Evolutionary conservation across 1,139 yeast species (phyloP).

Genomic region (Debaryomycetaceae sp.): DNA sequence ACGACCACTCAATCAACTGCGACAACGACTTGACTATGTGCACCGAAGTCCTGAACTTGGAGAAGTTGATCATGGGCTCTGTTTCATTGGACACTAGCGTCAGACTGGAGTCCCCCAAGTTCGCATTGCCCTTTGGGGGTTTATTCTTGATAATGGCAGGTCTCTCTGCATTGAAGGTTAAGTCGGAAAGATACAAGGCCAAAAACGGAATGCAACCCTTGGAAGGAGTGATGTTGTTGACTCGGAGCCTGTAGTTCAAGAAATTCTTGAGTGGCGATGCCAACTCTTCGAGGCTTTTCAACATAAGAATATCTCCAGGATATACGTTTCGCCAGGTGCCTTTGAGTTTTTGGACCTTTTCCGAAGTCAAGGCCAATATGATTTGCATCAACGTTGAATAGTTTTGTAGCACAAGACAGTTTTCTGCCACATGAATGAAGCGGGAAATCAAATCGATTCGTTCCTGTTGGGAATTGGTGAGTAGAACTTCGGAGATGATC

Average conservation of each 20-base stretch:
- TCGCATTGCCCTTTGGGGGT: not conserved
- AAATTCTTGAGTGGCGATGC: slow-evolving; percentile 68
- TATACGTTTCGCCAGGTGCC: slow-evolving; percentile 72
- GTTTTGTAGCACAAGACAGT: slow-evolving; percentile 70
- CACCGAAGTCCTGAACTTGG: slow-evolving; percentile 74
- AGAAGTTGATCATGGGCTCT: slow-evolving; percentile 63
- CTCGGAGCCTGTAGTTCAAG: slow-evolving; percentile 56
- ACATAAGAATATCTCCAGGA: slow-evolving; percentile 56
- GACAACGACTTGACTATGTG: slow-evolving; percentile 75
- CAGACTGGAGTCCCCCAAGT: not conserved
- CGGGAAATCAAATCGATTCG: slow-evolving; percentile 68
- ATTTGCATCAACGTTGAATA: slow-evolving; percentile 86
- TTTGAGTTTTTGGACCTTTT: slow-evolving; percentile 55
- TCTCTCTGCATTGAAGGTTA: slow-evolving; percentile 76
- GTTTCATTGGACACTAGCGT: slow-evolving; percentile 14
- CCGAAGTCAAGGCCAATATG: slow-evolving; percentile 76
- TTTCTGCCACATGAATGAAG: slow-evolving; percentile 81
- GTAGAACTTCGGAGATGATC: slow-evolving; percentile 82
- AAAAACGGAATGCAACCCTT: slow-evolving; percentile 88
- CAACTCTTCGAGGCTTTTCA: slow-evolving; percentile 61
- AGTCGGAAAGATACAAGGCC: slow-evolving; percentile 79
- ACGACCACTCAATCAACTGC: slow-evolving; percentile 83
- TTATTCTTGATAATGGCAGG: slow-evolving; percentile 38
- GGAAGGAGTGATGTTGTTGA: slow-evolving; percentile 61
- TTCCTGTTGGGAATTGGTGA: slow-evolving; percentile 58